These are phyloP conservation scores for Beauveria rudraprayagi DNA, from an alignment of 2,329 filamentous ascomycete species.

Conservation along the genomic window DNA sequence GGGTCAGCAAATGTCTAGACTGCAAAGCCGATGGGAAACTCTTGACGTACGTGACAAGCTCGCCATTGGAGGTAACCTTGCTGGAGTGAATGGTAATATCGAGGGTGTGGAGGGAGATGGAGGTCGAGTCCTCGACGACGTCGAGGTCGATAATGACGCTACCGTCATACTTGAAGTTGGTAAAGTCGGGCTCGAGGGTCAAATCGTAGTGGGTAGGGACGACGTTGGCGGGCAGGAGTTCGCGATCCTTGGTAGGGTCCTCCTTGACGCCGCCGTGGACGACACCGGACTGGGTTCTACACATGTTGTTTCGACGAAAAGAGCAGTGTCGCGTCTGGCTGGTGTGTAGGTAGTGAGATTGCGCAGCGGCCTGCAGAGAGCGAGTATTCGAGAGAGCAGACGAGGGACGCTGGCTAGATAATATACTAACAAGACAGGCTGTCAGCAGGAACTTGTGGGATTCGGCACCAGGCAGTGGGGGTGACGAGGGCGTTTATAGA, in stretches of 20 bases:
- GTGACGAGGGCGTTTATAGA: constrained; percentile 1
- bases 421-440: constrained; percentile 4
- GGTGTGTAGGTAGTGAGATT: constrained; percentile 12
- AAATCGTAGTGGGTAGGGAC: constrained; percentile 88
- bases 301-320: constrained; percentile 65
- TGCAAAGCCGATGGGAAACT: constrained; percentile 12
- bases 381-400: neutral
- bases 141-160: constrained; percentile 80
- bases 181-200: constrained; percentile 83
- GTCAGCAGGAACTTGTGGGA: constrained; percentile 2
- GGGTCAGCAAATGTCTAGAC: neutral
- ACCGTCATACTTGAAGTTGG: constrained; percentile 80
- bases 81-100: constrained; percentile 76
- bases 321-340: constrained; percentile 54
- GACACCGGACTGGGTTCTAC: constrained; percentile 37
- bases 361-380: neutral
- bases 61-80: constrained; percentile 35
- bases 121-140: constrained; percentile 74
- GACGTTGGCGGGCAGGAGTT: constrained; percentile 86
- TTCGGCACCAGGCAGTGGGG: neutral
- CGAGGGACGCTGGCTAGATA: constrained; percentile 1
- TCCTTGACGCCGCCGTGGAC: constrained; percentile 27
- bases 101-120: constrained; percentile 79
- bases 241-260: constrained; percentile 39
- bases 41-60: constrained; percentile 35